Conservation (phyloP, 2,329 filamentous ascomycete genomes). For the Exutisphaerella laricina region DNA sequence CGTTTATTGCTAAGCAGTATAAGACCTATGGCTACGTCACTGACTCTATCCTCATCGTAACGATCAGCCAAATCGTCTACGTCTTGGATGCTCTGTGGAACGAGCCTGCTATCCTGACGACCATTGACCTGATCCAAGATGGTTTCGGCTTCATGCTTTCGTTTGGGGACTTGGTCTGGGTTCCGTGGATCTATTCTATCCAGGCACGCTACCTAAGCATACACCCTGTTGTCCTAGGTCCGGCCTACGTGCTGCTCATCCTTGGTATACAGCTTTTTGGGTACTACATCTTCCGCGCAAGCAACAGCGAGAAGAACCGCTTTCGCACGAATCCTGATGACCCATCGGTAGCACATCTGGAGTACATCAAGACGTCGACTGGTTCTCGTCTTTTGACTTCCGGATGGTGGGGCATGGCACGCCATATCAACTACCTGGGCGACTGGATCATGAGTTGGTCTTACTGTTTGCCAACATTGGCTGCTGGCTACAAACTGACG, state of each 20-base stretch:
- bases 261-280: conserved; percentile 63
- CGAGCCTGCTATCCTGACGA: conserved; percentile 83
- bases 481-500: conserved; percentile 72
- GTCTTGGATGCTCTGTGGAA: conserved; percentile 79
- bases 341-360: conserved; percentile 69
- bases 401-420: conserved; percentile 88
- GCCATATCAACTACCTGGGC: conserved; percentile 93
- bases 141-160: conserved; percentile 94
- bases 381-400: conserved; percentile 76
- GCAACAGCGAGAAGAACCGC: conserved; percentile 90
- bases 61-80: conserved; percentile 72
- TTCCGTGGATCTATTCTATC: conserved; percentile 81
- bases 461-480: conserved; percentile 77
- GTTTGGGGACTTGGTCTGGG: conserved; percentile 89
- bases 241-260: conserved; percentile 58
- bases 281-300: conserved; percentile 89
- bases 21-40: conserved; percentile 75
- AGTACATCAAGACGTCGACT: conserved; percentile 76
- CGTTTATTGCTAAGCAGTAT: conserved; percentile 84
- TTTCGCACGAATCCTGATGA: conserved; percentile 86
- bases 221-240: conserved; percentile 74
- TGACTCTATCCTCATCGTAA: conserved; percentile 77
- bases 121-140: conserved; percentile 88
- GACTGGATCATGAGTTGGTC: conserved; percentile 95
- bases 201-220: conserved; percentile 80